A percentile compares a stretch with the other conserved stretches of the same genome.
These are phyloP conservation scores for Neocatenulostroma microsporum DNA, from an alignment of 2,329 filamentous ascomycete species.

Conservation along the genomic window DNA sequence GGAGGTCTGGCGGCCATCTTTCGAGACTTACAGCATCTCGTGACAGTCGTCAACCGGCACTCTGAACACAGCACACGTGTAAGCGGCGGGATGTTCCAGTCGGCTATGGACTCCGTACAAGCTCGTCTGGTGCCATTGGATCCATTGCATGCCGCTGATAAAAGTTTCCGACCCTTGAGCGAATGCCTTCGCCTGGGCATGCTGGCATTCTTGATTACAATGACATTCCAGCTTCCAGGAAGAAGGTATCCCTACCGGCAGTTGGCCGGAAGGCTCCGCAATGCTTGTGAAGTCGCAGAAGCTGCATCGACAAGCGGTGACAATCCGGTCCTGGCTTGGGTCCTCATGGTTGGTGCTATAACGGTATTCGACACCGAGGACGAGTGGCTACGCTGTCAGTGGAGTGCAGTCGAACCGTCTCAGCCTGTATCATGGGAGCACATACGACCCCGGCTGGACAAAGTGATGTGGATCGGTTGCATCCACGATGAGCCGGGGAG, in stretches of 20 bases:
- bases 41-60: not conserved
- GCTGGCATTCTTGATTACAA: conserved; percentile 1
- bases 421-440: no score
- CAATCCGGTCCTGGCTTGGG: not conserved
- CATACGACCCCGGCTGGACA: not conserved
- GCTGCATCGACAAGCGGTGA: not conserved
- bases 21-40: not conserved
- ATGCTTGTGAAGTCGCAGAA: not conserved
- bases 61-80: not conserved
- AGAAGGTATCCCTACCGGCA: not conserved
- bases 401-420: not conserved
- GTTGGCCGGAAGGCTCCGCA: no score
- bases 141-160: not conserved
- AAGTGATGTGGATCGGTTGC: not conserved
- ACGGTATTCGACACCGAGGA: not conserved
- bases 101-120: not conserved
- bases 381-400: not conserved
- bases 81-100: not conserved
- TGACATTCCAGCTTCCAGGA: conserved; percentile 1
- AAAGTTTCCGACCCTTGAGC: no score
- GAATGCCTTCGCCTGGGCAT: conserved; percentile 4
- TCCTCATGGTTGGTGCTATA: not conserved
- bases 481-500: conserved; percentile 1
- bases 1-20: not conserved
- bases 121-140: conserved; percentile 1